A percentile compares a stretch with the other conserved stretches of the same genome.
Conservation (phyloP, 139 green algal genomes). For the Nannochloris sp. region DNA sequence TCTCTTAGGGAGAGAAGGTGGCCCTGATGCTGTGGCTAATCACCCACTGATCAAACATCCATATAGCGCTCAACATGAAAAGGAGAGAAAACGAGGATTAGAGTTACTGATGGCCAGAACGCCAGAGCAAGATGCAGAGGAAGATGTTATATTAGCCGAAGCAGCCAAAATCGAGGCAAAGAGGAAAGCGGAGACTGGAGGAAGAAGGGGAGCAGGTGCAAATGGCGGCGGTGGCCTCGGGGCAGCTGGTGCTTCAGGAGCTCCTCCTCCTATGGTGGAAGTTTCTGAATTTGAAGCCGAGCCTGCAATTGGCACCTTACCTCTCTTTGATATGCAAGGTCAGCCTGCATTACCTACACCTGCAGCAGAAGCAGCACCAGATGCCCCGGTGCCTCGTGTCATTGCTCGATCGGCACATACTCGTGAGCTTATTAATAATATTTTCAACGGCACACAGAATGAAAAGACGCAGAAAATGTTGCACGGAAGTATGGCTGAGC, state of each 20-base stretch:
- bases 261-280: conserved; percentile 12
- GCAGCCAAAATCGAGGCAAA: conserved; percentile 36
- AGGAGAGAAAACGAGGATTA: conserved; percentile 57
- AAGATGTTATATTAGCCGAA: conserved; percentile 52
- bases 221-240: not conserved
- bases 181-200: conserved; percentile 41
- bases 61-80: conserved; percentile 58
- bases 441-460: not conserved
- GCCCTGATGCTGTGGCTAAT: conserved; percentile 55
- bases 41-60: conserved; percentile 63
- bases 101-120: conserved; percentile 53
- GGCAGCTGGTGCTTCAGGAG: not conserved
- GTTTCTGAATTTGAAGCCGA: conserved; percentile 24
- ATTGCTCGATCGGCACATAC: conserved; percentile 43
- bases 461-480: conserved; percentile 45
- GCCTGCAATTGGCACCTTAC: conserved; percentile 30
- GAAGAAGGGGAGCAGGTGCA: not conserved
- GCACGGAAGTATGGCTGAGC: conserved; percentile 47
- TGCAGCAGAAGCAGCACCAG: not conserved
- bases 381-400: conserved; percentile 28
- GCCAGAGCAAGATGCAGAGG: conserved; percentile 46
- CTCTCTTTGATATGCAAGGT: conserved; percentile 48
- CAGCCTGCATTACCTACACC: conserved; percentile 30
- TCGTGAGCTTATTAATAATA: conserved; percentile 19
- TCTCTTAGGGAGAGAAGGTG: conserved; percentile 53